Percentiles rank a stretch among this genome's conserved stretches.
Conservation (phyloP, 2,329 filamentous ascomycete species). For the Aspergillus pseudoviridinutans region DNA sequence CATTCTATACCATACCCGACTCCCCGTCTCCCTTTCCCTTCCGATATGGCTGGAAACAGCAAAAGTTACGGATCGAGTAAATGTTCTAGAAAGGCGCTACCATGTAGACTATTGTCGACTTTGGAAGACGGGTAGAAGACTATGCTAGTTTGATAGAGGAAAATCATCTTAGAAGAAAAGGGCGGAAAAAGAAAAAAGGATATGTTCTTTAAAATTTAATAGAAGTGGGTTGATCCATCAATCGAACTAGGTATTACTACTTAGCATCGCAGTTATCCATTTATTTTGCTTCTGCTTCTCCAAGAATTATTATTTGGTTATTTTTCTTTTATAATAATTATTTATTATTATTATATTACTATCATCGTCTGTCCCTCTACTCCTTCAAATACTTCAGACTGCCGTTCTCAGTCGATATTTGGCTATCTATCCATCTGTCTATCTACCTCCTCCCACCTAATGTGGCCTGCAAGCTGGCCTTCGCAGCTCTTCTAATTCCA, state of each 20-base stretch:
- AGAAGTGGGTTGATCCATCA: neutral
- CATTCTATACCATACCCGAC: neutral
- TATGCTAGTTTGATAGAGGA: no score
- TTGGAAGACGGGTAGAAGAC: neutral
- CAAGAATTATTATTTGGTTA: neutral
- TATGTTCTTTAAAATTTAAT: neutral
- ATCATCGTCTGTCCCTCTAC: neutral
- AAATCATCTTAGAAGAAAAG: neutral
- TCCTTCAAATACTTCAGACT: neutral
- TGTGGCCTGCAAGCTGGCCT: conserved; percentile 21
- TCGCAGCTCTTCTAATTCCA: conserved; percentile 10
- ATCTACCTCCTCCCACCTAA: neutral
- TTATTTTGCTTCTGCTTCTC: neutral
- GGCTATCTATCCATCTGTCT: neutral
- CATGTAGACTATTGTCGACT: neutral
- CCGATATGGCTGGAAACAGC: neutral
- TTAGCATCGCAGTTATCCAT: neutral
- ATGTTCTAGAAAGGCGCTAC: neutral
- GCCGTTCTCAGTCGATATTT: neutral
- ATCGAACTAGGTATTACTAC: neutral
- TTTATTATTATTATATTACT: no score
- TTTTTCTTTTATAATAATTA: neutral
- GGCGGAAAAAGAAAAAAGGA: neutral
- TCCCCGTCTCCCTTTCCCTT: neutral
- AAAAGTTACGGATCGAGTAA: neutral